Base-by-base conservation (phyloP, 2,329 filamentous ascomycete species). In the Calycina marina region DNA sequence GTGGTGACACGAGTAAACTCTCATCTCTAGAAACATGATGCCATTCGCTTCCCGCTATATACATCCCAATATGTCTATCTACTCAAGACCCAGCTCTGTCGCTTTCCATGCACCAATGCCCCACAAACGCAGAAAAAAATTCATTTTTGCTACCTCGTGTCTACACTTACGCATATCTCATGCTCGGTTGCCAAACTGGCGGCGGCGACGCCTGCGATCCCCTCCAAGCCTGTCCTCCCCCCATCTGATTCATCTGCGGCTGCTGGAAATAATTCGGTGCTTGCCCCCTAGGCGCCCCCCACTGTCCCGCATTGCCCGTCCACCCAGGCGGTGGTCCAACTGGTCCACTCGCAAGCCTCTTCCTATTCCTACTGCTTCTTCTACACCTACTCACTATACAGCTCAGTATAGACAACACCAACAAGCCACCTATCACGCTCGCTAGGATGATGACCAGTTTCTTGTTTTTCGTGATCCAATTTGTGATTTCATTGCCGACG, bases 371-470 rank as follows among this genome's bases (percentile, higher is more conserved):
- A 5, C 36, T 37, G 30, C 41, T 36, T 13, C 42, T 42, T 25
- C 60, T 54, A 22, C 63, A 72, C 27, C 67, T 67, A 44, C 63
- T 65, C 38, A 65, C 57, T 46, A 76, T 65, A 57, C 84, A 93
- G 49, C 67, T 67, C 8, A 77, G 43, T 31, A 94, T 59, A 18
- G 67, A 63, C 28, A 93, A 53, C 12, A 92, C 49, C 4, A 93
- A 47, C 4, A 94, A 61, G 5, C 68, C 72, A 29, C 84, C 88
- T 11, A 93, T 62, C 8, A 73, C 78, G 28, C 63, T 62, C 4
- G 69, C 71, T 8, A 96, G 61, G 14, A 81, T 85, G 41, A 96
- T 93, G 42, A 92, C 78, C 40, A 96, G 70, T 32, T 69, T 60
- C 56, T 80, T 80, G 60, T 96, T 76, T 42, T 75, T 58, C 15